These are phyloP conservation scores for Ampelocalamus luodianensis DNA, from an alignment of 176 grass and related monocot genomes.

Conservation along the genomic window DNA sequence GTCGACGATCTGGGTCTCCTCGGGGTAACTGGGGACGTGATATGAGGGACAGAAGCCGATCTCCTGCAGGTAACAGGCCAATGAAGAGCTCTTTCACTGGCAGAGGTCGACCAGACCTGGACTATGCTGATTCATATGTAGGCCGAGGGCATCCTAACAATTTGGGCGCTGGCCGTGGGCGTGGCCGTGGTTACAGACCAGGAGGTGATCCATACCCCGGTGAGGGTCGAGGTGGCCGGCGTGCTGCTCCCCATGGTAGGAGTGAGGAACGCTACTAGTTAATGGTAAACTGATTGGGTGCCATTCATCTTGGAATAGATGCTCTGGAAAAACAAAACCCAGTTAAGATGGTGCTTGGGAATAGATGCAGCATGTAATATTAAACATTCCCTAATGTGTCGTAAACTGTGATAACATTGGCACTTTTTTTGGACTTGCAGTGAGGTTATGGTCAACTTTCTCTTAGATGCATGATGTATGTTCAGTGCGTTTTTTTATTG, in stretches of 20 bases:
- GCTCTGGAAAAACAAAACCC: neutral
- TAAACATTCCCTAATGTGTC: conserved; percentile 24
- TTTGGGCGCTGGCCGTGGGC: conserved; percentile 35
- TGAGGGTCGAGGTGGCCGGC: conserved; percentile 44
- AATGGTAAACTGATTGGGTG: neutral
- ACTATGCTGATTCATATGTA: conserved; percentile 48
- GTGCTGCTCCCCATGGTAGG: conserved; percentile 51
- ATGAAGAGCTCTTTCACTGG: conserved; percentile 53
- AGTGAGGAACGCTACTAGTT: conserved; percentile 47
- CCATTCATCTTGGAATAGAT: conserved; percentile 11
- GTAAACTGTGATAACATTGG: conserved; percentile 35
- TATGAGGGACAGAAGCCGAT: conserved; percentile 69
- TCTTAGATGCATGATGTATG: neutral
- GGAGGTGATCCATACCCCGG: conserved; percentile 49
- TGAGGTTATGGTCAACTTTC: neutral
- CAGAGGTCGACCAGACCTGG: conserved; percentile 51
- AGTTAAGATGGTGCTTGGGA: conserved; percentile 33
- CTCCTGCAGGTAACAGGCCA: conserved; percentile 55
- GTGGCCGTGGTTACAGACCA: conserved; percentile 57
- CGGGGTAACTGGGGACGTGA: conserved; percentile 49
- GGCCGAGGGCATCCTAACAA: conserved; percentile 36
- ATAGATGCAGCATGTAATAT: conserved; percentile 38
- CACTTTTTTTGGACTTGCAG: conserved; percentile 14
- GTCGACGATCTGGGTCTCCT: conserved; percentile 57
- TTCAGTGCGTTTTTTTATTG: too few species aligned